Percentiles rank a stretch among this genome's conserved stretches.
These are phyloP conservation scores for Starmerella lactis-condensi DNA, from an alignment of 805 yeast species.

Conservation along the genomic window DNA sequence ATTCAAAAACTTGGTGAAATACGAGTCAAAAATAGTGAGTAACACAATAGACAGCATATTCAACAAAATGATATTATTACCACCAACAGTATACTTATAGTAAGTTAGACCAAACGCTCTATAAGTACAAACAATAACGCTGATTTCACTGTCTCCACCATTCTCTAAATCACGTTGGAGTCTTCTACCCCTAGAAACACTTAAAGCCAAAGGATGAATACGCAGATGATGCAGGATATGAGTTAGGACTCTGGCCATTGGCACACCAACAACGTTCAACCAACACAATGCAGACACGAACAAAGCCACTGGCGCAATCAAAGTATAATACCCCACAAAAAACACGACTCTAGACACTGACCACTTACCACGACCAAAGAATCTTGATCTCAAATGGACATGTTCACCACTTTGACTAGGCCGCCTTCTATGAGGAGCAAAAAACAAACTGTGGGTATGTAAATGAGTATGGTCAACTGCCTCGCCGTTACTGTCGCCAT, in stretches of 20 bases:
- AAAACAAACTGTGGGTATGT: slow-evolving; percentile 37
- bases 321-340: slow-evolving; percentile 46
- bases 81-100: slow-evolving; percentile 90
- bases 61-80: slow-evolving; percentile 82
- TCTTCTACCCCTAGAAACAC: slow-evolving; percentile 36
- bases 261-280: slow-evolving; percentile 75
- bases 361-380: slow-evolving; percentile 90
- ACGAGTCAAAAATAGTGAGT: slow-evolving; percentile 68
- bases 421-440: slow-evolving; percentile 35
- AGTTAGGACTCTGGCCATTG: slow-evolving; percentile 68
- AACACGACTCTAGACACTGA: slow-evolving; percentile 62
- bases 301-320: slow-evolving; percentile 49
- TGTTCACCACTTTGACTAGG: slow-evolving; percentile 10
- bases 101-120: slow-evolving; percentile 83
- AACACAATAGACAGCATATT: slow-evolving; percentile 63
- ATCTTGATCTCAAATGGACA: slow-evolving; percentile 25
- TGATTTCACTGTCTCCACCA: slow-evolving; percentile 5
- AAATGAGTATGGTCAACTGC: slow-evolving; percentile 21
- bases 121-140: slow-evolving; percentile 68
- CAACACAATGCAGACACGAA: slow-evolving; percentile 46
- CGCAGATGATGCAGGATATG: slow-evolving; percentile 60
- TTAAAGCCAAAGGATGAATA: slow-evolving; percentile 78
- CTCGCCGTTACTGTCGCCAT: slow-evolving; percentile 26
- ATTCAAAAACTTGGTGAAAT: slow-evolving; percentile 34
- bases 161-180: not conserved